Conservation (phyloP, 2,329 filamentous ascomycete species). For the Sclerotinia minor region DNA sequence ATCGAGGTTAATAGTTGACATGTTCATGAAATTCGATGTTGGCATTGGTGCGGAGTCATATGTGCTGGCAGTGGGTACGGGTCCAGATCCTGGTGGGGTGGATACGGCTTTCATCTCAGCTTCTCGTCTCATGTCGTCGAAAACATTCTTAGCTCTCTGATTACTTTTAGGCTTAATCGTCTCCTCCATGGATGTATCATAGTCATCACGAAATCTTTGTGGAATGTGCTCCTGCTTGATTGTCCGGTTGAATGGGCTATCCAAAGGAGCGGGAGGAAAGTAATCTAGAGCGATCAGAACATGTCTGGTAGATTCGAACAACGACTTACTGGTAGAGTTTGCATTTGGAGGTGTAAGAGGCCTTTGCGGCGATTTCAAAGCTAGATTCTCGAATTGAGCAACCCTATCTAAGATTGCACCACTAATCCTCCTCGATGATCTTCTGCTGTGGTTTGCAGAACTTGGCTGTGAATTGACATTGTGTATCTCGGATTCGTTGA, state of each 20-base stretch:
- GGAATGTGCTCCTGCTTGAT: slow-evolving; percentile 39
- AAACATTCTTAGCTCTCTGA: slow-evolving; percentile 52
- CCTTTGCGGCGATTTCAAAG: slow-evolving; percentile 47
- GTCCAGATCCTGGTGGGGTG: slow-evolving; percentile 56
- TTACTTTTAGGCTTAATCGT: slow-evolving; percentile 59
- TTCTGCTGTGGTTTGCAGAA: slow-evolving; percentile 35
- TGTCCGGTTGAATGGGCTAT: slow-evolving; percentile 57
- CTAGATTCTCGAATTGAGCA: slow-evolving; percentile 58
- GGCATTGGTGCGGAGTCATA: slow-evolving; percentile 58
- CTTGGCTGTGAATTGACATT: slow-evolving; percentile 31
- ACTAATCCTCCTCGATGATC: slow-evolving; percentile 53
- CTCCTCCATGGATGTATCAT: slow-evolving; percentile 67
- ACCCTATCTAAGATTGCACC: slow-evolving; percentile 62
- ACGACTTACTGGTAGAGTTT: slow-evolving; percentile 57
- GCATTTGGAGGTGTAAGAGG: slow-evolving; percentile 64
- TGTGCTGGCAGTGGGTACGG: slow-evolving; percentile 47
- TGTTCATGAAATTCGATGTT: slow-evolving; percentile 56
- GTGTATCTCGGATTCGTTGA: slow-evolving; percentile 33
- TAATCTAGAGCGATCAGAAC: slow-evolving; percentile 50
- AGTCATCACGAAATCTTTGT: slow-evolving; percentile 59
- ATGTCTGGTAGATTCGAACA: not conserved
- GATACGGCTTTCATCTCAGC: slow-evolving; percentile 55
- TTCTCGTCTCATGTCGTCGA: slow-evolving; percentile 59
- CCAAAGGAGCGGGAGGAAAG: slow-evolving; percentile 66
- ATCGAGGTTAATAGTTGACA: slow-evolving; percentile 48